Conservation (phyloP, 768 basidiomycete species). For the Trametes cinnabarina region DNA sequence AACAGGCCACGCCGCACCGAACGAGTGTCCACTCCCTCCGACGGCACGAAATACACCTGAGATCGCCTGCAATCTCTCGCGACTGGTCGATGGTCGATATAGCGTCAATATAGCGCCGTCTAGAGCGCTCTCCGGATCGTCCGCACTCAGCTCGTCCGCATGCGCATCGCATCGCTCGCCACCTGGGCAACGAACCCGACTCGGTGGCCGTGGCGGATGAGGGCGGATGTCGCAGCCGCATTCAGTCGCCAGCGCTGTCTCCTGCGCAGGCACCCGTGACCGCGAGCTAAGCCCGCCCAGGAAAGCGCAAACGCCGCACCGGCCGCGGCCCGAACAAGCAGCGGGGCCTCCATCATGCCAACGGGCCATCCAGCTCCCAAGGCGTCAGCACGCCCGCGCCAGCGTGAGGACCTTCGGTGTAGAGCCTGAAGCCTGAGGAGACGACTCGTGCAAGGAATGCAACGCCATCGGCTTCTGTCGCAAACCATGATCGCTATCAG, state of each 20-base stretch:
- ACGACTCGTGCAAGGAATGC: too few relatives aligned
- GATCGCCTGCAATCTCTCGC: too few relatives aligned
- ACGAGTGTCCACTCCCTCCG: neutral
- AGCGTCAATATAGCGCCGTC: neutral
- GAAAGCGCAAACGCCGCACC: slow-evolving; percentile 7
- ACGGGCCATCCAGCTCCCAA: neutral
- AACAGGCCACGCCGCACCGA: neutral
- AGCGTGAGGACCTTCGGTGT: too few relatives aligned
- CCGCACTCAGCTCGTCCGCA: neutral
- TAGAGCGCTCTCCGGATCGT: too few relatives aligned
- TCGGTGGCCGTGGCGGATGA: neutral
- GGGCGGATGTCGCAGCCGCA: too few relatives aligned
- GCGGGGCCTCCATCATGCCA: neutral
- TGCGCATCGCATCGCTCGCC: neutral
- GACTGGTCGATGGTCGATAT: too few relatives aligned
- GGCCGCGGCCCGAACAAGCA: slow-evolving; percentile 1
- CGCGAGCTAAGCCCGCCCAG: neutral
- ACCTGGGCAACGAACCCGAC: neutral
- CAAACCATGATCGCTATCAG: too few relatives aligned
- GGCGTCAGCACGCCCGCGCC: neutral
- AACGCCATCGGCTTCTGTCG: too few relatives aligned
- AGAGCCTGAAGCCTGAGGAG: too few relatives aligned
- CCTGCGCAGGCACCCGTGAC: neutral
- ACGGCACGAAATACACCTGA: too few relatives aligned
- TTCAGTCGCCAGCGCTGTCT: too few relatives aligned